These are phyloP conservation scores for Pyrus pyrifolia DNA, from an alignment of 306 rosid species.

Conservation along the genomic window DNA sequence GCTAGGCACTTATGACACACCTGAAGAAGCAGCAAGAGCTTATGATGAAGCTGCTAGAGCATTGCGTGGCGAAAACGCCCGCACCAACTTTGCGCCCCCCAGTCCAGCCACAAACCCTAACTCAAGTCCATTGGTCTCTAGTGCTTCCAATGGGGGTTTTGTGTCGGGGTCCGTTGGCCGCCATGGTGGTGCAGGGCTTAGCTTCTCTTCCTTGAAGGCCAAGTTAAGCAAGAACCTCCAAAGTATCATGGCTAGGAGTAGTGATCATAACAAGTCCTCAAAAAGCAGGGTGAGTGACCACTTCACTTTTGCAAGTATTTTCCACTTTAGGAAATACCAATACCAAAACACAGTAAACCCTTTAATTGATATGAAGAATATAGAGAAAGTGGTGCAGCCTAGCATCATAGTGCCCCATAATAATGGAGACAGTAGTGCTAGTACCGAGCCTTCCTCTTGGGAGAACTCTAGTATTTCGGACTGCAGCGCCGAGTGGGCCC, in stretches of 20 bases:
- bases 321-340: slow-evolving; percentile 46
- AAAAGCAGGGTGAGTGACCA: slow-evolving; percentile 85
- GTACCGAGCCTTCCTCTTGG: slow-evolving; percentile 30
- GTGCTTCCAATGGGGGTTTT: not conserved
- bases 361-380: slow-evolving; percentile 28
- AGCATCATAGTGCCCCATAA: slow-evolving; percentile 70
- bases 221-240: slow-evolving; percentile 74
- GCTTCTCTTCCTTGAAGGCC: slow-evolving; percentile 70
- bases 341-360: slow-evolving; percentile 29
- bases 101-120: not conserved
- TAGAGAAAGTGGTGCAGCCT: slow-evolving; percentile 70
- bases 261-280: slow-evolving; percentile 38
- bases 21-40: slow-evolving; percentile 88
- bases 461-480: slow-evolving; percentile 49
- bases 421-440: not conserved
- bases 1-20: slow-evolving; percentile 91
- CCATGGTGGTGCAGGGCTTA: slow-evolving; percentile 26
- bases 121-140: slow-evolving; percentile 13
- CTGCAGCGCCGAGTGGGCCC: slow-evolving; percentile 49
- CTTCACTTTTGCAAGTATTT: slow-evolving; percentile 74
- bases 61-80: slow-evolving; percentile 68
- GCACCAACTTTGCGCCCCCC: slow-evolving; percentile 59
- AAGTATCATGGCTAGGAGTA: slow-evolving; percentile 58
- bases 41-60: slow-evolving; percentile 86
- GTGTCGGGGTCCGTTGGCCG: slow-evolving; percentile 4